Conservation (phyloP, 1,284 basidiomycete species). For the Melampsora americana region DNA sequence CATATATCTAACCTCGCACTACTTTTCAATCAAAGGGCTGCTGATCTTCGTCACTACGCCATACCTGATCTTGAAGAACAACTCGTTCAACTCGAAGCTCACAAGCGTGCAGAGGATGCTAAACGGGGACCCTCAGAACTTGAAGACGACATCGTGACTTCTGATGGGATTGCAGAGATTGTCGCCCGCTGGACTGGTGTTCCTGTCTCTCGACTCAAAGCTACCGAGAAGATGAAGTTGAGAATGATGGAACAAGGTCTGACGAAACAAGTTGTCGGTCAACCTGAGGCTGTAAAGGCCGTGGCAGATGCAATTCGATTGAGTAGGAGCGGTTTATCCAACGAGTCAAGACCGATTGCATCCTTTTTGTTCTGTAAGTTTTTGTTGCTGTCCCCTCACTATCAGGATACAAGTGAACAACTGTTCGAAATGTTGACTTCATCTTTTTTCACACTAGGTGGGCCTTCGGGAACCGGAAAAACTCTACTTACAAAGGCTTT, state of each 20-base stretch:
- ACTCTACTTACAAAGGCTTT: slow-evolving; percentile 59
- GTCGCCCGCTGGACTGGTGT: slow-evolving; percentile 60
- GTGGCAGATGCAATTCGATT: slow-evolving; percentile 62
- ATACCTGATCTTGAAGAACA: slow-evolving; percentile 83
- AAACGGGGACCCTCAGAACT: slow-evolving; percentile 51
- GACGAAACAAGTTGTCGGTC: slow-evolving; percentile 51
- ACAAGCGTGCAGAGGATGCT: slow-evolving; percentile 57
- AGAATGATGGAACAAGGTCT: slow-evolving; percentile 59
- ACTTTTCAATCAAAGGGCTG: slow-evolving; percentile 52
- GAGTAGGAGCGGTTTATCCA: slow-evolving; percentile 59
- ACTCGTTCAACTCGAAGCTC: slow-evolving; percentile 60
- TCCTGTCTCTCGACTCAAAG: slow-evolving; percentile 54
- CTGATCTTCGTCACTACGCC: slow-evolving; percentile 87
- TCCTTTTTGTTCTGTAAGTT: slow-evolving; percentile 58
- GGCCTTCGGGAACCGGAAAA: slow-evolving; percentile 59
- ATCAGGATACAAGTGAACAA: background rate
- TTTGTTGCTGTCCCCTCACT: slow-evolving; percentile 54
- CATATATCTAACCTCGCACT: slow-evolving; percentile 1
- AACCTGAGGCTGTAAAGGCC: slow-evolving; percentile 60
- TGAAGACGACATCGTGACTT: slow-evolving; percentile 56
- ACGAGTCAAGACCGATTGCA: slow-evolving; percentile 60
- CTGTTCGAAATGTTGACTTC: background rate
- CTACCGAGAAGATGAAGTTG: slow-evolving; percentile 55
- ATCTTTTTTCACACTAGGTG: slow-evolving; percentile 40
- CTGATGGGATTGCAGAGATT: slow-evolving; percentile 60